Conservation (phyloP, 768 basidiomycete species). For the Auricularia cornea region DNA sequence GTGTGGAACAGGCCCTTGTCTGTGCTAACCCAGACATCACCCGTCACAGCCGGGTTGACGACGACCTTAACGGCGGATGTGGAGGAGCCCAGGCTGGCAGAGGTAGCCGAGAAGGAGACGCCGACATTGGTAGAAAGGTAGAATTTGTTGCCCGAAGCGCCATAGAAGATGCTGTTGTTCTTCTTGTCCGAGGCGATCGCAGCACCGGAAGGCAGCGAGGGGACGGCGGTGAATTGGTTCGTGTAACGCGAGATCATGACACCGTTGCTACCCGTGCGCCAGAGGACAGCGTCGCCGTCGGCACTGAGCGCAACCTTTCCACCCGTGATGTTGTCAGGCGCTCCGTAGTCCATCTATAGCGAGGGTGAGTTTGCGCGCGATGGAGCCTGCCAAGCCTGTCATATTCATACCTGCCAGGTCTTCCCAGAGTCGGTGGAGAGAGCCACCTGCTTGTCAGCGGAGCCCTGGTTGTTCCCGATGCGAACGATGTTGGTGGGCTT, state of each 20-base stretch:
- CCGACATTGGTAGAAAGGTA: slow-evolving; percentile 54
- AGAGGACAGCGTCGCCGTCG: slow-evolving; percentile 48
- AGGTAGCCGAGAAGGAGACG: slow-evolving; percentile 36
- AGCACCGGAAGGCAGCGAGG: slow-evolving; percentile 42
- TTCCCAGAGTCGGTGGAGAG: slow-evolving; percentile 46
- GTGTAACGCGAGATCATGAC: slow-evolving; percentile 46
- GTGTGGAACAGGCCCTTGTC: slow-evolving; percentile 52
- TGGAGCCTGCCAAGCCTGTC: not conserved
- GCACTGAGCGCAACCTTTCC: slow-evolving; percentile 38
- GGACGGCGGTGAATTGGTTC: slow-evolving; percentile 39
- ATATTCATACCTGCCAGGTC: slow-evolving; percentile 34
- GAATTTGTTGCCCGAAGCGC: slow-evolving; percentile 44
- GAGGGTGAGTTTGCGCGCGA: slow-evolving; percentile 8
- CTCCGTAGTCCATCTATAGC: slow-evolving; percentile 39
- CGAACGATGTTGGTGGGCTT: slow-evolving; percentile 38
- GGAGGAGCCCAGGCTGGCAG: slow-evolving; percentile 39
- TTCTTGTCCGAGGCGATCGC: slow-evolving; percentile 58
- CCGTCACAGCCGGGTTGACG: slow-evolving; percentile 44
- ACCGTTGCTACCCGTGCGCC: slow-evolving; percentile 36
- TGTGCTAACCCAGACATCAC: slow-evolving; percentile 59
- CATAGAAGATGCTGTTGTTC: slow-evolving; percentile 51
- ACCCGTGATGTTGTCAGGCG: slow-evolving; percentile 35
- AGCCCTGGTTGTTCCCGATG: slow-evolving; percentile 7
- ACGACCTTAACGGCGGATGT: slow-evolving; percentile 43
- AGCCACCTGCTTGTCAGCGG: slow-evolving; percentile 45